A percentile compares a stretch with the other conserved stretches of the same genome.
phyloP scores from a whole-genome alignment of 805 yeast genomes.

The Schizosaccharomyces osmophilus region DNA sequence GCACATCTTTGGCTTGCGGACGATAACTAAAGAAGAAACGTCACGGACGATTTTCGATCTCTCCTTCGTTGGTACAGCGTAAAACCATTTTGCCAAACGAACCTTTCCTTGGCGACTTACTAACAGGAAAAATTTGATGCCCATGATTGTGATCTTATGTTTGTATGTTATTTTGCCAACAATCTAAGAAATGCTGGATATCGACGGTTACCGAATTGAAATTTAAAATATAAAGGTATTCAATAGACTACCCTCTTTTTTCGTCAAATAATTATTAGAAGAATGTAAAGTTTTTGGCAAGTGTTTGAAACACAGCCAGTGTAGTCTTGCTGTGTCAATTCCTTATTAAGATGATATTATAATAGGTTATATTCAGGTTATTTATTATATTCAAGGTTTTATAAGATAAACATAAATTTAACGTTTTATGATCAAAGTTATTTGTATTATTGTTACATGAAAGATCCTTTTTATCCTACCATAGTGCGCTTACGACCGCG shows the following conservation, averaged over 20 bases:
- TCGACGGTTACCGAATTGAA: no score
- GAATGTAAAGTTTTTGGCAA: no score
- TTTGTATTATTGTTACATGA: background rate
- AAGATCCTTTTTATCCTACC: conserved; percentile 34
- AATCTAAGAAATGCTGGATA: no score
- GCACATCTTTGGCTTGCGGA: conserved; percentile 84
- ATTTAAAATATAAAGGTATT: no score
- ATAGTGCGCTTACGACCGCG: conserved; percentile 89
- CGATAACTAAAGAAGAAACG: conserved; percentile 58
- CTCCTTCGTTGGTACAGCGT: conserved; percentile 59
- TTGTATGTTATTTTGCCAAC: background rate
- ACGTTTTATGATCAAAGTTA: background rate
- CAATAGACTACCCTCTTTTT: no score
- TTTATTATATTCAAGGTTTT: no score
- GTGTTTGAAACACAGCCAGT: no score
- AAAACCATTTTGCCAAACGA: conserved; percentile 81
- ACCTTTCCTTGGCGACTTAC: conserved; percentile 90
- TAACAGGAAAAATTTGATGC: conserved; percentile 53
- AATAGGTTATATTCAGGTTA: no score
- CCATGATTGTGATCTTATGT: conserved; percentile 20
- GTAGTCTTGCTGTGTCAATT: no score
- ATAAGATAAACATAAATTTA: background rate
- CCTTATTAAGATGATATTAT: no score
- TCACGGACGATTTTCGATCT: conserved; percentile 66
- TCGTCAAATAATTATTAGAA: no score